Base-by-base conservation (phyloP, 495 filamentous ascomycete species). In the Apodospora peruviana region DNA sequence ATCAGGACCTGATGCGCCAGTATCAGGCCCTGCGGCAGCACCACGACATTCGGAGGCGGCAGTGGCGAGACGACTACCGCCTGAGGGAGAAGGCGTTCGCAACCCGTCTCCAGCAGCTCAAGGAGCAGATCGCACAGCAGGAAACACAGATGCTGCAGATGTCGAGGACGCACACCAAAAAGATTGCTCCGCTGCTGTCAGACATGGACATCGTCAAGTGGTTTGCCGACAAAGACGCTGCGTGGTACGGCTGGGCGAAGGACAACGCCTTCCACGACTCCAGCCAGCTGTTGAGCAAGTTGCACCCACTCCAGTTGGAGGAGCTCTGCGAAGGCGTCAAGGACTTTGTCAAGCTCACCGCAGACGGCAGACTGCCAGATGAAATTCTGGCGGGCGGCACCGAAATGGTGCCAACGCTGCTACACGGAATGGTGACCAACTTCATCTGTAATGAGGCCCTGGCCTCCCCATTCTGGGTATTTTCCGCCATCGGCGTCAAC, bases 251-350 rank as follows among this genome's bases (percentile, higher is more conserved):
- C 5, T 61, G 55, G 55, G 44, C 41, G 0, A 17, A 48, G 0
- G 49, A 50, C 3, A 55, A 37, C 18, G 47, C 48, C 4, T 52
- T 56, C 17, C 46, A 12, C 7, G 52, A 54, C 12, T 43, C 47
- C 4, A 37, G 49, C 9, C 34, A 46, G 0, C 5, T 61, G 1
- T 37, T 29, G n/a, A 40, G 37, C 2, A 55, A 46, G 1, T 45
- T 61, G 1, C 55, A 58, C 22, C 58, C 55, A 1, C 5, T 45
- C 5, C 58, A 61, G 19, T 4, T 53, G 16, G 27, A 19, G 0
- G 55, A 61, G 46, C 29, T 61, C 5, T 61, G 58, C 14, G 52
- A 53, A 0, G 52, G 52, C 2, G 49, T 56, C 32, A 49, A 48
- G 40, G 14, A 27, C 2, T 61, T 61, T n/a, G 52, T 61, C 2